Evolutionary conservation across 371 early-diverging fungal species (phyloP).

Genomic region (Quaeritorhiza haematococci): DNA sequence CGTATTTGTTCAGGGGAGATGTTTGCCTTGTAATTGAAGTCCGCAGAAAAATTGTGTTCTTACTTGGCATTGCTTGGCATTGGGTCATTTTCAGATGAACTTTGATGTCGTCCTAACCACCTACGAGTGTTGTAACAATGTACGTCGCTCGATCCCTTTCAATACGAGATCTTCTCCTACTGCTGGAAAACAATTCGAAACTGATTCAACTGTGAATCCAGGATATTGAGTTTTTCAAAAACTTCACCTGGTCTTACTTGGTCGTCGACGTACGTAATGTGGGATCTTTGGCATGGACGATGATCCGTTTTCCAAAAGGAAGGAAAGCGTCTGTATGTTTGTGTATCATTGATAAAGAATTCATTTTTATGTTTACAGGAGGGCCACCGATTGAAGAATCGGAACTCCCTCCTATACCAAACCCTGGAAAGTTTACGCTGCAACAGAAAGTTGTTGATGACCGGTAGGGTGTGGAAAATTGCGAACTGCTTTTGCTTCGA

Average conservation of each 20-base stretch:
- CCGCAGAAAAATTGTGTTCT: background rate
- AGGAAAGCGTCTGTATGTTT: too few relatives aligned
- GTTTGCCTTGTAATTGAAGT: background rate
- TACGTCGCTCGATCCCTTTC: too few relatives aligned
- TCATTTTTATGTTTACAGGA: too few relatives aligned
- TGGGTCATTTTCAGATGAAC: slow-evolving; percentile 5
- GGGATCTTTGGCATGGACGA: background rate
- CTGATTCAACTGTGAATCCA: slow-evolving; percentile 20
- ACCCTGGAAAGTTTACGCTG: slow-evolving; percentile 5
- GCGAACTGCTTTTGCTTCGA: slow-evolving; percentile 15
- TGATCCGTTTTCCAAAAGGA: slow-evolving; percentile 8
- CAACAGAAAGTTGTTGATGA: too few relatives aligned
- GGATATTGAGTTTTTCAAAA: slow-evolving; percentile 12
- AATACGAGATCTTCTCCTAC: too few relatives aligned
- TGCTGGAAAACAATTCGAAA: too few relatives aligned
- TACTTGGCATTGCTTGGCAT: background rate
- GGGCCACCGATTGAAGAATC: slow-evolving; percentile 52
- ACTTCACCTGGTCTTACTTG: slow-evolving; percentile 6
- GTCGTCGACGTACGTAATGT: slow-evolving; percentile 16
- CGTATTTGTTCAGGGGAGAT: background rate
- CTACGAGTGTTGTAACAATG: slow-evolving; percentile 24
- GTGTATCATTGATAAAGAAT: too few relatives aligned
- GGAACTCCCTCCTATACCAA: slow-evolving; percentile 20
- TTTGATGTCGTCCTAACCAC: slow-evolving; percentile 44
- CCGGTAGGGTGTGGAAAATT: too few relatives aligned